Base-by-base conservation (phyloP, 768 basidiomycete genomes). In the Collybia nuda region DNA sequence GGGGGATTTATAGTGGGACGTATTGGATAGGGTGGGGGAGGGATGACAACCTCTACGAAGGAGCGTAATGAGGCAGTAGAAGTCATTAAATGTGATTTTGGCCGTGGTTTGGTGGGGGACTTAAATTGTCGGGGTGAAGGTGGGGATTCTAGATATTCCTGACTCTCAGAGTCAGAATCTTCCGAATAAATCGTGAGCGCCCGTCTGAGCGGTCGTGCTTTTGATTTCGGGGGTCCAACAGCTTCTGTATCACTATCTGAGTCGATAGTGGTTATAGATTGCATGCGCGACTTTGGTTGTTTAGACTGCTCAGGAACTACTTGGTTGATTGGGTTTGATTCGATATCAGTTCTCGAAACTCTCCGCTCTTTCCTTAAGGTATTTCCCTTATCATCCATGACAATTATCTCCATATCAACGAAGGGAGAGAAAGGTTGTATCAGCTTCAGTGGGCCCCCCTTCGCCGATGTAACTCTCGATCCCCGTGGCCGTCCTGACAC, bases 331-430 rank as follows among this genome's bases (percentile, higher is more conserved):
- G 61, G 62, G 57, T 78, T 80, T 19, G 66, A 51, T 37, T 69
- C 68, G 3, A 76, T 54, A 44, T 74, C 70, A 15, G 75, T 67
- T 40, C 74, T 70, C 3, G 83, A 82, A 8, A 82, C 70, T 48
- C 89, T 73, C 52, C 76, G 70, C 63, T 90, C 89, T 59, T 81
- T 76, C 48, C 75, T 78, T 39, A 90, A 52, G 28, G 71, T 79
- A 44, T 65, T 72, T 11, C 89, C 89, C 24, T 70, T 61, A 24
- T 78, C 75, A 62, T 91, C 88, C 19, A 90, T 48, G 29, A 87
- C 70, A 32, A 84, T 69, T 44, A 91, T 90, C 40, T 90, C 85
- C 44, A 89, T 70, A 36, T 82, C 74, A 11, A 89, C 75, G 17
- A 79, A 64, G 1, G 81, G 78, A 1, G 76, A 70, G 36, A 69